phyloP scores from a whole-genome alignment of 73 alveolate species.

The Paramecium tetraurelia region DNA sequence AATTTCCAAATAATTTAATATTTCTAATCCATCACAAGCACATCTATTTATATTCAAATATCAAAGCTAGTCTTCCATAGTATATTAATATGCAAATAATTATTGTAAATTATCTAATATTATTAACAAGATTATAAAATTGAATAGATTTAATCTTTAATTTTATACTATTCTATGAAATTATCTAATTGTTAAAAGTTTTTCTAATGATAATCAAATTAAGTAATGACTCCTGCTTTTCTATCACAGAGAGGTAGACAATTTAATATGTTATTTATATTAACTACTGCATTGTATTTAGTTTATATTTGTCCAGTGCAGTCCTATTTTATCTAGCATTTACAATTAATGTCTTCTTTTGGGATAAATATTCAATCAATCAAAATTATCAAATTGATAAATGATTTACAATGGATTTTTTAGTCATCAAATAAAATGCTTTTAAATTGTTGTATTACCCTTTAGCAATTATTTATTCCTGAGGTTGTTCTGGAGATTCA shows the following conservation, averaged over 20 bases:
- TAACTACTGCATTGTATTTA: neutral
- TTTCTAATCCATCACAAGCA: neutral
- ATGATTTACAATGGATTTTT: neutral
- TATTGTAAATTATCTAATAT: neutral
- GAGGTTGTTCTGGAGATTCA: neutral
- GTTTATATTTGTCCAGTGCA: neutral
- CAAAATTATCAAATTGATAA: slow-evolving; percentile 5
- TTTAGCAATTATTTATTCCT: neutral
- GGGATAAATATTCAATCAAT: neutral
- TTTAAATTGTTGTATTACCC: neutral
- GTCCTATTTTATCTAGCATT: neutral
- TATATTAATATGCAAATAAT: too few relatives aligned
- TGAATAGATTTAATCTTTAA: neutral
- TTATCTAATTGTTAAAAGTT: neutral
- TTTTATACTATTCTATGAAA: too few relatives aligned
- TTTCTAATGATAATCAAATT: slow-evolving; percentile 24
- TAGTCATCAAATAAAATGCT: neutral
- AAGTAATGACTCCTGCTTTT: neutral
- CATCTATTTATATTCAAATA: too few relatives aligned
- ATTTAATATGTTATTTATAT: neutral
- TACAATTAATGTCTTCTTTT: neutral
- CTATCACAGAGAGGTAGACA: neutral
- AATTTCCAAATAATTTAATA: neutral
- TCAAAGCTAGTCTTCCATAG: too few relatives aligned
- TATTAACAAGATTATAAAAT: neutral